These are phyloP conservation scores for Sphagnum magellanicum DNA, from an alignment of 228 moss, liverwort and hornwort genomes.

Conservation along the genomic window DNA sequence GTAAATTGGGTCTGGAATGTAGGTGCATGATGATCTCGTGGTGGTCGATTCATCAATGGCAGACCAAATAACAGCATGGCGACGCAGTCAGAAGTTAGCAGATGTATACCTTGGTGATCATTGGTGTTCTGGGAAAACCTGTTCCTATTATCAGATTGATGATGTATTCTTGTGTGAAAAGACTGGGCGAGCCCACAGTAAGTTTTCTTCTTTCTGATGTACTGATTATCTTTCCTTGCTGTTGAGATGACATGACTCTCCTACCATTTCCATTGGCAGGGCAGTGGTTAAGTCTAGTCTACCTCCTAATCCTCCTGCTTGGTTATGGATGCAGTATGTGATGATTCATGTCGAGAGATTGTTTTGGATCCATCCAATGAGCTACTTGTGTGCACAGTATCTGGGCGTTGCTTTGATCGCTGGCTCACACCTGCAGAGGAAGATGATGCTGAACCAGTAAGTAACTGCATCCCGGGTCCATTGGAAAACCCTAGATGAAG, in stretches of 20 bases:
- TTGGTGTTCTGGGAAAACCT: slow-evolving; percentile 88
- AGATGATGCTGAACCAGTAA: slow-evolving; percentile 64
- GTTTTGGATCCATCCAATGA: slow-evolving; percentile 90
- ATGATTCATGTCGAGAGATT: slow-evolving; percentile 93
- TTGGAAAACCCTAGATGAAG: no score
- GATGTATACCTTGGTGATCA: slow-evolving; percentile 78
- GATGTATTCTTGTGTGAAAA: slow-evolving; percentile 95
- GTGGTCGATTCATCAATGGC: slow-evolving; percentile 81
- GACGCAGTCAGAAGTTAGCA: slow-evolving; percentile 61
- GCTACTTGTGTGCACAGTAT: slow-evolving; percentile 91
- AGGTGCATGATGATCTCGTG: slow-evolving; percentile 87
- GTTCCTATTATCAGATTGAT: slow-evolving; percentile 94
- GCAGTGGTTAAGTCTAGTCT: no score
- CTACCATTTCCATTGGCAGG: no score
- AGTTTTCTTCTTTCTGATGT: background rate
- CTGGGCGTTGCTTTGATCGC: slow-evolving; percentile 92
- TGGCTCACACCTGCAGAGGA: slow-evolving; percentile 83
- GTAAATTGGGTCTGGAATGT: background rate
- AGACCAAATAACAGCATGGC: slow-evolving; percentile 91
- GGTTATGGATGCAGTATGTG: slow-evolving; percentile 63
- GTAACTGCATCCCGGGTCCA: slow-evolving; percentile 1
- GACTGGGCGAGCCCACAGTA: slow-evolving; percentile 94
- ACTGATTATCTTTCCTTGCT: no score
- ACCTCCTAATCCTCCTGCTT: background rate
- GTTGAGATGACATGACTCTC: no score